Evolutionary conservation across 164 flowering plant genomes (phyloP), one percentile per base, ranked within the genome.

Genomic region (Vitis rotundifolia): DNA sequence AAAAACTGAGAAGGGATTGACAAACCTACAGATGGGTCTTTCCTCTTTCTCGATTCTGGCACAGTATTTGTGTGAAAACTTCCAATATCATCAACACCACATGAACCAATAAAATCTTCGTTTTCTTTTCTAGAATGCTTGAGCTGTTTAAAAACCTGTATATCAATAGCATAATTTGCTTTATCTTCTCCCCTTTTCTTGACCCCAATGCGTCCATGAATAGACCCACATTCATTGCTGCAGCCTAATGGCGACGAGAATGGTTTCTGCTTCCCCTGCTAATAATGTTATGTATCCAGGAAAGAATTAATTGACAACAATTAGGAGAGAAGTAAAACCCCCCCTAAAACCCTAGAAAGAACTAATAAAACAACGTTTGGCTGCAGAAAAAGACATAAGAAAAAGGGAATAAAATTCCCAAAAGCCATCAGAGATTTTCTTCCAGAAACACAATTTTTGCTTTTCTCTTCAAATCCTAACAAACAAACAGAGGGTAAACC

Each of bases 251-350:
- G 71, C 4, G 83, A 76, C 1, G 77, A 68, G 73, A 84, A 86
- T 8, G 84, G 84, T 31, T 19, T 82, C 65, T 75, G 69, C 61
- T 84, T 86, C 9, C 72, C 86, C 91, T 88, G 82, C 48, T 52
- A 69, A 59, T 11, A 62, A 67, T 44, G 26, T 22, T 10, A n/a
- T 59, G 12, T 19, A 44, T 63, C 22, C 15, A 28, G 47, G 15
- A 70, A 37, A 9, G 14, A 12, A 14, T 12, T 7, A 37, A 37
- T 37, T 37, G 44, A 37, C 44, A 37, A 1, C 69, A 54, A 8
- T 31, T 55, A 37, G 28, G 11, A 18, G 31, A 49, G 28, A 57
- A 29, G 10, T 14, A 14, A 58, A 8, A 49, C 6, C n/a, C 11
- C 56, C 14, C 16, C 16, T 9, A 37, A 37, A 37, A 37, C 44